These are phyloP conservation scores for Staphylotrichum longicolle DNA, from an alignment of 495 filamentous ascomycete genomes.

Conservation along the genomic window DNA sequence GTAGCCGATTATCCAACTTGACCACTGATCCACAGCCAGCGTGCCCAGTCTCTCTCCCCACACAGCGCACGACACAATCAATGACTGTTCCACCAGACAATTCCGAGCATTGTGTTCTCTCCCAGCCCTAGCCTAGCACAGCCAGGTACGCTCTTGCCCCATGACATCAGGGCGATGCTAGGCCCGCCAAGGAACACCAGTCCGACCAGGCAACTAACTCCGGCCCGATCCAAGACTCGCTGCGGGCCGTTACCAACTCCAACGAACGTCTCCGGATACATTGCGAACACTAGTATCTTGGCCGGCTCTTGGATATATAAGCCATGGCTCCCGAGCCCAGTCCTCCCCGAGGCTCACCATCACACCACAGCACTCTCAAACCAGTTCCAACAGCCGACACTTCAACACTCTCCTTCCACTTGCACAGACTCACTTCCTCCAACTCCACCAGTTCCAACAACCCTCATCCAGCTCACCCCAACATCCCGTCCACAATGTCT, in stretches of 20 bases:
- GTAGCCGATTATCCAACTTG: not conserved
- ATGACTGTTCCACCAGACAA: too few species aligned
- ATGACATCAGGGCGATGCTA: not conserved
- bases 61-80: not conserved
- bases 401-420: not conserved
- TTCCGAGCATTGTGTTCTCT: too few species aligned
- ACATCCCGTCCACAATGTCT: conserved; percentile 13
- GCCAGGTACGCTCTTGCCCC: conserved; percentile 1
- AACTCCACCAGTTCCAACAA: not conserved
- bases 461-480: not conserved
- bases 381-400: not conserved
- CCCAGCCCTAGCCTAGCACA: not conserved
- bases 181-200: not conserved
- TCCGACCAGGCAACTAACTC: conserved; percentile 3
- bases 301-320: not conserved
- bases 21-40: not conserved
- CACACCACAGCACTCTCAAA: not conserved
- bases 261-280: not conserved
- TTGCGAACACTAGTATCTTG: not conserved
- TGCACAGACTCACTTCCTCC: not conserved
- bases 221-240: not conserved
- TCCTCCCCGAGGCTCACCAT: not conserved
- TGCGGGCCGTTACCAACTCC: not conserved
- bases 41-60: not conserved
- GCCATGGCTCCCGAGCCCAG: not conserved